phyloP scores from a whole-genome alignment of 225 moss, liverwort and hornwort genomes.

The Marchantia polymorpha region DNA sequence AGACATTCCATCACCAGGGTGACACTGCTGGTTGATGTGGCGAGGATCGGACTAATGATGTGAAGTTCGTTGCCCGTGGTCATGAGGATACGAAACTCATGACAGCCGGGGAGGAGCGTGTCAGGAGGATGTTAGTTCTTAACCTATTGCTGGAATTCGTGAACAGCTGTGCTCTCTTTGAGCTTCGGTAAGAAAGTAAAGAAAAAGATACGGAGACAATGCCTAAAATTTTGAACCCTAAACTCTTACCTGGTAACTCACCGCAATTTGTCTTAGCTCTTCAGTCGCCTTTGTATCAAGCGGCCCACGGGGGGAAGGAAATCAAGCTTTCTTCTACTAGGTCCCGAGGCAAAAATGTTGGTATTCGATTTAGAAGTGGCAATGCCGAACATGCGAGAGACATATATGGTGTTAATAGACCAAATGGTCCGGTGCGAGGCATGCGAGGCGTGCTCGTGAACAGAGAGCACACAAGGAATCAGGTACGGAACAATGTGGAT shows the following conservation, averaged over 20 bases:
- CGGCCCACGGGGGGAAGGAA: not conserved
- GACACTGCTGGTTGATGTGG: too few species aligned
- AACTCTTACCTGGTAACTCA: not conserved
- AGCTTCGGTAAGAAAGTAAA: too few species aligned
- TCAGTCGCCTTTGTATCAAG: conserved; percentile 18
- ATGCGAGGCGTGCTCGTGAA: conserved; percentile 3
- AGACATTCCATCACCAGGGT: too few species aligned
- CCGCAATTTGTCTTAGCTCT: conserved; percentile 20
- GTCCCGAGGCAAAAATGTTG: not conserved
- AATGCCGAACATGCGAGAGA: not conserved
- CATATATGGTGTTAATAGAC: not conserved
- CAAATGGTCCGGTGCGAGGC: not conserved
- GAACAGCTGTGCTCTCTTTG: too few species aligned
- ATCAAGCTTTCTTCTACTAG: not conserved
- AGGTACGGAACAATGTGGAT: not conserved
- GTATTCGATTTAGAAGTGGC: not conserved
- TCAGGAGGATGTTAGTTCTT: too few species aligned
- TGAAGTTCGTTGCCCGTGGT: too few species aligned
- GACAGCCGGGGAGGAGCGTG: too few species aligned
- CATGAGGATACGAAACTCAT: too few species aligned
- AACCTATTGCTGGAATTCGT: too few species aligned
- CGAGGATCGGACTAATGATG: too few species aligned
- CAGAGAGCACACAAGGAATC: not conserved
- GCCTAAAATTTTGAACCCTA: conserved; percentile 5
- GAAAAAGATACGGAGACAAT: not conserved